These are phyloP conservation scores for Eimeria praecox DNA, from an alignment of 169 alveolate species.

Conservation along the genomic window DNA sequence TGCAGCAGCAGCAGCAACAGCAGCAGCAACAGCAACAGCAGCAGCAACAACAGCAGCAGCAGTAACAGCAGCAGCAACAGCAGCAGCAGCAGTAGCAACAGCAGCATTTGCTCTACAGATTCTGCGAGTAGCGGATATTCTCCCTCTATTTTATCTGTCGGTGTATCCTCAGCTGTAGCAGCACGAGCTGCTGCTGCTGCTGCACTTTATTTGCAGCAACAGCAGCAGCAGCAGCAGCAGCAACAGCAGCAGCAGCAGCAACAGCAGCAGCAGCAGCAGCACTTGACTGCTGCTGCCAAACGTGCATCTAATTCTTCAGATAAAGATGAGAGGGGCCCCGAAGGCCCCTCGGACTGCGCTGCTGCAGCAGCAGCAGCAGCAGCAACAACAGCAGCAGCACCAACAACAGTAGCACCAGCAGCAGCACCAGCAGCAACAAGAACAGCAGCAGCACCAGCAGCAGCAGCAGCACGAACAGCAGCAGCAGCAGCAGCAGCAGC, in stretches of 20 bases:
- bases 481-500: too few species aligned
- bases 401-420: not conserved
- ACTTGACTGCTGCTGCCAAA: too few species aligned
- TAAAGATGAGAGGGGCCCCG: too few species aligned
- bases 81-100: not conserved
- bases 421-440: not conserved
- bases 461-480: too few species aligned
- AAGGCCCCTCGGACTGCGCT: too few species aligned
- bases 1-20: not conserved
- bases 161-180: not conserved
- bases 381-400: constrained; percentile 6
- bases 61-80: not conserved
- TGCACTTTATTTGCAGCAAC: not conserved
- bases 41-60: constrained; percentile 45
- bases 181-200: constrained; percentile 24
- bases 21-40: constrained; percentile 23
- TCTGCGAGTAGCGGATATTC: not conserved
- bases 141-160: not conserved
- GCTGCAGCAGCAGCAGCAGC: not conserved
- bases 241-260: not conserved
- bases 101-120: not conserved
- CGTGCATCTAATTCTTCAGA: too few species aligned
- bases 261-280: not conserved
- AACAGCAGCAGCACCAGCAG: too few species aligned
- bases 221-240: constrained; percentile 65